phyloP scores from a whole-genome alignment of 2,329 filamentous ascomycete genomes.

The Phialocephala sp. region DNA sequence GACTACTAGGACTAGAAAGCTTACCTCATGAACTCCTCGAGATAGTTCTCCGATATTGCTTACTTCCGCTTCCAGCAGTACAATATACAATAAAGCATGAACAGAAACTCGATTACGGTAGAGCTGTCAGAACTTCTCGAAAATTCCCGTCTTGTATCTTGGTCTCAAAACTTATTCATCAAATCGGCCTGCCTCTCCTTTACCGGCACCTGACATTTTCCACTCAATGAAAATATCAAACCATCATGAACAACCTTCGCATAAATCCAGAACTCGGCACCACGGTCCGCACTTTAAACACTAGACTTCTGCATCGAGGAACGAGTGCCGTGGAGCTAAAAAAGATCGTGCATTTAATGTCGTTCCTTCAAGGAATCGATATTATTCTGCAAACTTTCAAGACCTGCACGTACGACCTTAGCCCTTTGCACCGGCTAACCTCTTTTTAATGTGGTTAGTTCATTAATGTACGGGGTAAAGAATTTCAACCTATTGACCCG shows the following conservation, averaged over 20 bases:
- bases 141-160: not conserved
- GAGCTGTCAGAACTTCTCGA: not conserved
- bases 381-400: not conserved
- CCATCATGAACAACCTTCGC: not conserved
- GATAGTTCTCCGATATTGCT: not conserved
- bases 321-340: not conserved
- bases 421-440: not conserved
- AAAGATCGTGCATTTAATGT: not conserved
- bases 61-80: not conserved
- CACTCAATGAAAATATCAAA: not conserved
- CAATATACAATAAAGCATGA: not conserved
- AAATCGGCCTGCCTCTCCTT: not conserved
- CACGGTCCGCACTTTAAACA: not conserved
- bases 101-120: not conserved
- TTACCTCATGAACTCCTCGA: not conserved
- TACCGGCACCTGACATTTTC: not conserved
- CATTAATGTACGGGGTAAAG: not conserved
- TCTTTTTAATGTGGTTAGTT: not conserved
- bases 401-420: not conserved
- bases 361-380: not conserved
- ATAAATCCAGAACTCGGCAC: not conserved
- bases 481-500: not conserved
- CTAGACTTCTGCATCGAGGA: not conserved
- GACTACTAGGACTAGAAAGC: not conserved
- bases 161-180: not conserved